Conservation (phyloP, 2,329 filamentous ascomycete genomes). For the Pestalotiopsis sp. region DNA sequence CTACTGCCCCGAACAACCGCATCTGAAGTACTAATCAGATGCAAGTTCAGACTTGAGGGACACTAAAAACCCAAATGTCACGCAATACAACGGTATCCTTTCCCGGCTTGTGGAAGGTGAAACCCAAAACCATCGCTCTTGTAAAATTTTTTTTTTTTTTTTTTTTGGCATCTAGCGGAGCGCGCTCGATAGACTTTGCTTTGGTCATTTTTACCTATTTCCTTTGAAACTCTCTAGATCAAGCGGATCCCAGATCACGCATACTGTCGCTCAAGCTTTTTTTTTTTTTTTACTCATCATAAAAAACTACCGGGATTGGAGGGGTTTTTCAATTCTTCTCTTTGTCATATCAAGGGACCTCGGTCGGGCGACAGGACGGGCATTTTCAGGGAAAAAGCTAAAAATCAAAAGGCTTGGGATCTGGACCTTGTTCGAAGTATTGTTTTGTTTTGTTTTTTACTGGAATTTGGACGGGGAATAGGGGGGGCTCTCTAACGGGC, state of each 20-base stretch:
- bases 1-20: slow-evolving; percentile 14
- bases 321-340: background rate
- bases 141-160: too few species aligned
- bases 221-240: background rate
- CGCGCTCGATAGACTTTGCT: slow-evolving; percentile 5
- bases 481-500: too few species aligned
- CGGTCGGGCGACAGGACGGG: background rate
- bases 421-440: background rate
- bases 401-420: slow-evolving; percentile 3
- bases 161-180: background rate
- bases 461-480: background rate
- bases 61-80: background rate
- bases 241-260: background rate
- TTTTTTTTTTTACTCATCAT: too few species aligned
- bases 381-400: background rate
- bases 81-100: background rate
- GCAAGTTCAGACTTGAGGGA: background rate
- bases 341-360: background rate
- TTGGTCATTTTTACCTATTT: background rate
- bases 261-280: background rate
- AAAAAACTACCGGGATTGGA: background rate
- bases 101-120: background rate
- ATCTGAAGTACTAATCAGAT: background rate
- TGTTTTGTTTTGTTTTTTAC: background rate
- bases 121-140: background rate